Evolutionary conservation across 371 early-diverging fungal genomes (phyloP).

Genomic region (Mucor circinelloides): DNA sequence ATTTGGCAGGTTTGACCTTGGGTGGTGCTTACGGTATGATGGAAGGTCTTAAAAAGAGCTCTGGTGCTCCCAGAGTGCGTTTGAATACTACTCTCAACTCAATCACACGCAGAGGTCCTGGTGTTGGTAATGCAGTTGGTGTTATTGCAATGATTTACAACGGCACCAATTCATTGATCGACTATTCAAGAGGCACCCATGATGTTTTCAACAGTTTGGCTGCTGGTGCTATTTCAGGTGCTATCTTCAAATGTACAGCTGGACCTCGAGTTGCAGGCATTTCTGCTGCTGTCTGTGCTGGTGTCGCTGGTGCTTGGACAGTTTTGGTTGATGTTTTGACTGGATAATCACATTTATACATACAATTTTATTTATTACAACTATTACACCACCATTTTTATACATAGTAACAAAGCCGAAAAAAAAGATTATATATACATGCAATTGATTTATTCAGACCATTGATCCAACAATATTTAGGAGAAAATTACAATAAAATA

Average conservation of each 20-base stretch:
- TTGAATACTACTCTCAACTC: constrained; percentile 84
- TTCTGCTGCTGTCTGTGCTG: constrained; percentile 63
- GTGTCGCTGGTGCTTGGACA: constrained; percentile 57
- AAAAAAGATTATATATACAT: not conserved
- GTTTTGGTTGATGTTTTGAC: constrained; percentile 24
- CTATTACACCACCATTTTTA: not conserved
- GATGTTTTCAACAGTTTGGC: constrained; percentile 72
- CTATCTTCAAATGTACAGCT: constrained; percentile 76
- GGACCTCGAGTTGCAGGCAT: constrained; percentile 57
- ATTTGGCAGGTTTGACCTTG: constrained; percentile 73
- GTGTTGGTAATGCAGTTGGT: constrained; percentile 84
- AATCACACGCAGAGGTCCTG: constrained; percentile 86
- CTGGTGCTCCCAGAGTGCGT: constrained; percentile 68
- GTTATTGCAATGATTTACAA: constrained; percentile 85
- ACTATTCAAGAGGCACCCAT: constrained; percentile 62
- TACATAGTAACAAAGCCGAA: not conserved
- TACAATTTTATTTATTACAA: not conserved
- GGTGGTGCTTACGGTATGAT: constrained; percentile 86
- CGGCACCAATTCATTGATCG: constrained; percentile 70
- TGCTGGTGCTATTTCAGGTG: constrained; percentile 79
- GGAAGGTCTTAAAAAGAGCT: constrained; percentile 73
- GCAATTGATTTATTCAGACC: not conserved
- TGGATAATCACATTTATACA: not conserved
- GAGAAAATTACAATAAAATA: not conserved
- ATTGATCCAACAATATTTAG: not conserved